Percentiles rank a stretch among this genome's conserved stretches.
Evolutionary conservation across 78 protist species (phyloP).

Genomic region (Monocercomonoides exilis): DNA sequence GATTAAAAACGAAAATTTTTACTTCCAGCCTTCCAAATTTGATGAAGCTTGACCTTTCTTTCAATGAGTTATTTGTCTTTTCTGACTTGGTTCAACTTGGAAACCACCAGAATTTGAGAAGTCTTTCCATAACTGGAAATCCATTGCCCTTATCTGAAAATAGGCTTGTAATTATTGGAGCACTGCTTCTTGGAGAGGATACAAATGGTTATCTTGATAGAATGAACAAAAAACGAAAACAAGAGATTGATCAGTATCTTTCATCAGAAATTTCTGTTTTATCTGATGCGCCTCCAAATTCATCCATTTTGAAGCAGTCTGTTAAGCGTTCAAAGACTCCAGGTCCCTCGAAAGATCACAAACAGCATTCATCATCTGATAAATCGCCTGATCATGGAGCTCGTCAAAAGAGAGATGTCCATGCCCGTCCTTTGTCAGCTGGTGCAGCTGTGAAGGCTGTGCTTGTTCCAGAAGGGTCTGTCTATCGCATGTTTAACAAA

Average conservation of each 20-base stretch:
- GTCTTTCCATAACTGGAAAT: neutral
- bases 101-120: neutral
- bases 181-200: neutral
- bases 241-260: neutral
- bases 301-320: too few species aligned
- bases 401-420: too few species aligned
- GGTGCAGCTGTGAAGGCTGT: too few species aligned
- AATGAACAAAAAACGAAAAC: neutral
- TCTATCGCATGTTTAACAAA: neutral
- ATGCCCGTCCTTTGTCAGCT: too few species aligned
- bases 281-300: too few species aligned
- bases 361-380: too few species aligned
- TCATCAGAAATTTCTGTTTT: neutral
- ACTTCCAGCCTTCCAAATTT: neutral
- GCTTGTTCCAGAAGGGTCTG: neutral
- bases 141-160: neutral
- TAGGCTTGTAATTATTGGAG: neutral
- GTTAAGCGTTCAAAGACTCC: too few species aligned
- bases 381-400: too few species aligned
- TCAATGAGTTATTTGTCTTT: neutral
- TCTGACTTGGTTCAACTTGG: neutral
- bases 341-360: too few species aligned
- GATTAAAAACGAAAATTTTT: neutral
- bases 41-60: neutral
- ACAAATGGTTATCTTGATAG: neutral